These are phyloP conservation scores for Arabidopsis suecica DNA, from an alignment of 345 rosid genomes.

Conservation along the genomic window DNA sequence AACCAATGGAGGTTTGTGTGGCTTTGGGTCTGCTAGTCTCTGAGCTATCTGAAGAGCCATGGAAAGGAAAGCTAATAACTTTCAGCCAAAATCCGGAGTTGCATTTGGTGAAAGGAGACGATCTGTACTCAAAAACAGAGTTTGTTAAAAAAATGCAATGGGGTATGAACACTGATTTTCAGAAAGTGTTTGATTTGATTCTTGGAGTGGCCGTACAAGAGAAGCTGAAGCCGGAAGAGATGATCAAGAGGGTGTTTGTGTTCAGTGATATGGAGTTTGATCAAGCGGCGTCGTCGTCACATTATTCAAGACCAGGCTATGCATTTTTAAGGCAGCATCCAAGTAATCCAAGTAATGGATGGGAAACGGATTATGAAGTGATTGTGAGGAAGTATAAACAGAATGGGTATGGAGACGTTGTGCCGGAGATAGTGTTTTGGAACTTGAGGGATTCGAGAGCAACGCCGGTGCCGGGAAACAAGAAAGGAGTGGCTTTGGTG, in stretches of 20 bases:
- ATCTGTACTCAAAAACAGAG: conserved; percentile 40
- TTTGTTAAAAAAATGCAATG: conserved; percentile 51
- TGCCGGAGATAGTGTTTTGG: conserved; percentile 74
- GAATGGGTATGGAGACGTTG: conserved; percentile 55
- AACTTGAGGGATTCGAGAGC: conserved; percentile 59
- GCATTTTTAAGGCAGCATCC: too few species aligned
- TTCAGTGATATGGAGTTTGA: conserved; percentile 81
- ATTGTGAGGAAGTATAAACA: conserved; percentile 52
- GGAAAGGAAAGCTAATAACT: conserved; percentile 68
- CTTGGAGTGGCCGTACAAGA: conserved; percentile 56
- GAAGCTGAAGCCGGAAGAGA: conserved; percentile 52
- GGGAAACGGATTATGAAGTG: conserved; percentile 60
- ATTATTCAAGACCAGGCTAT: too few species aligned
- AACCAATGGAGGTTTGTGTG: conserved; percentile 63
- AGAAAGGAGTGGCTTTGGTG: conserved; percentile 63
- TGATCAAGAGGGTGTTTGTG: conserved; percentile 64
- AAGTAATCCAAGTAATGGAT: background rate
- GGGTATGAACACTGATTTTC: conserved; percentile 52
- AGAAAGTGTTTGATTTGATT: conserved; percentile 59
- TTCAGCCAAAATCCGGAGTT: conserved; percentile 53
- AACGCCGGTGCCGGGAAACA: conserved; percentile 50
- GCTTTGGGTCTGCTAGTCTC: conserved; percentile 63
- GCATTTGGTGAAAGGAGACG: conserved; percentile 48
- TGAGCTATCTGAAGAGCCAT: conserved; percentile 60
- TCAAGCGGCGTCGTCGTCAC: conserved; percentile 31